Conservation (phyloP, 495 filamentous ascomycete genomes). For the Bryoglossum gracile region DNA sequence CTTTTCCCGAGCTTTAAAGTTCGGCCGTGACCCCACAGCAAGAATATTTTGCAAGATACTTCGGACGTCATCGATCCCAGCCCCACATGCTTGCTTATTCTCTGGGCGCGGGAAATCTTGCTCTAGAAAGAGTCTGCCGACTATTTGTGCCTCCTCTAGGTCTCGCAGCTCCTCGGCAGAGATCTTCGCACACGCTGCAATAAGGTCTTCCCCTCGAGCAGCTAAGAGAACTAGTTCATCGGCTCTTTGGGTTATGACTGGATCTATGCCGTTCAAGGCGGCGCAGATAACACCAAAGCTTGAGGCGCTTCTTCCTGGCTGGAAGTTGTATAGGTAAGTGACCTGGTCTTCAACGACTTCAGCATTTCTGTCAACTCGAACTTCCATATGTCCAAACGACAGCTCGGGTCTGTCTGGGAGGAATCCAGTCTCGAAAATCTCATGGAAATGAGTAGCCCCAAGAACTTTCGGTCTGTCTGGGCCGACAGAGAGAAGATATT, state of each 20-base stretch:
- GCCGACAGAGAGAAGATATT: conserved; percentile 59
- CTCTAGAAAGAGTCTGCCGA: conserved; percentile 28
- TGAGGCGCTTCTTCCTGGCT: conserved; percentile 61
- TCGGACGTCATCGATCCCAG: conserved; percentile 21
- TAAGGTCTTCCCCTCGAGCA: conserved; percentile 66
- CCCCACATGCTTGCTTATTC: neutral
- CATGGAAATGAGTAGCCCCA: conserved; percentile 89
- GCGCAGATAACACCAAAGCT: conserved; percentile 86
- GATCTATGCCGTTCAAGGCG: conserved; percentile 72
- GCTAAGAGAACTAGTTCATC: conserved; percentile 63
- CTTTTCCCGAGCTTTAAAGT: conserved; percentile 3
- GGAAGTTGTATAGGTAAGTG: conserved; percentile 77
- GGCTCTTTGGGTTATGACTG: conserved; percentile 65
- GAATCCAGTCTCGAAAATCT: conserved; percentile 75
- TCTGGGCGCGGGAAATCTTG: conserved; percentile 18
- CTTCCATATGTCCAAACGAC: conserved; percentile 79
- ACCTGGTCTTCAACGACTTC: conserved; percentile 62
- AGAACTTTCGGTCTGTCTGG: conserved; percentile 71
- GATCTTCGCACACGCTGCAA: conserved; percentile 56
- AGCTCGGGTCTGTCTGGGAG: conserved; percentile 52
- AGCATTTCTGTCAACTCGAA: conserved; percentile 59
- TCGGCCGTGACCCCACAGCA: conserved; percentile 5
- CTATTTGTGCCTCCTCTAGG: conserved; percentile 48
- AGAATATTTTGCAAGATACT: conserved; percentile 20
- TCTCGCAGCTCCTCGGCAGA: conserved; percentile 47